Evolutionary conservation across 371 early-diverging fungal species (phyloP), one percentile per base, ranked within the genome.

Genomic region (Lichtheimia corymbifera): DNA sequence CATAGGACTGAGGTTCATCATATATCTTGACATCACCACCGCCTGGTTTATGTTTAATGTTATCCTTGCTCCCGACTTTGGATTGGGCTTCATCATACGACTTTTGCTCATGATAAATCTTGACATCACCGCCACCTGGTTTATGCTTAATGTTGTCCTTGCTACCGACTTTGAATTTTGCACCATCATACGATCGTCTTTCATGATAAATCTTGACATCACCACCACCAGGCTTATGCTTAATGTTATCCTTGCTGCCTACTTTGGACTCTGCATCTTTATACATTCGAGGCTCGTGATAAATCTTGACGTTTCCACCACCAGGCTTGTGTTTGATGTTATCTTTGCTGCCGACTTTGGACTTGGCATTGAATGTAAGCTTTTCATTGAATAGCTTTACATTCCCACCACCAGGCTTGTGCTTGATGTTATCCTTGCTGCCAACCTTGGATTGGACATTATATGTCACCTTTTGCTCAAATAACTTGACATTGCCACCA

Each of bases 191-290:
- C 2, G 44, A 18, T 22, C 15, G 7, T 1, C 24, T n/a, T 42
- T 62, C 49, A 22, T 66, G 43, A n/a, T 51, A 66, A 17, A 66
- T 55, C 43, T 66, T 62, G 27, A 15, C 35, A 0, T 55, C 30
- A 14, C 68, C 61, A 15, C 70, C 65, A 9, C 59, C 59, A 5
- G 70, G 63, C 35, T 65, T 60, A 28, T 69, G 70, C n/a, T 62
- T 61, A 41, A 65, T 62, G 42, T 63, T 67, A 30, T 67, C 67
- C 44, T 56, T 44, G 22, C 55, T 55, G 40, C 67, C 67, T 4
- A 67, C 67, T 24, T 63, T 62, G 40, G 67, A 50, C 43, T 67
- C 41, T 24, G 63, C 62, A 25, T 55, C 20, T 3, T 17, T 24
- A 35, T 35, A 35, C 47, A 25, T 43, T 5, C 52, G 13, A 17